Conservation (phyloP, 495 filamentous ascomycete species). For the Daldinia concentrica region DNA sequence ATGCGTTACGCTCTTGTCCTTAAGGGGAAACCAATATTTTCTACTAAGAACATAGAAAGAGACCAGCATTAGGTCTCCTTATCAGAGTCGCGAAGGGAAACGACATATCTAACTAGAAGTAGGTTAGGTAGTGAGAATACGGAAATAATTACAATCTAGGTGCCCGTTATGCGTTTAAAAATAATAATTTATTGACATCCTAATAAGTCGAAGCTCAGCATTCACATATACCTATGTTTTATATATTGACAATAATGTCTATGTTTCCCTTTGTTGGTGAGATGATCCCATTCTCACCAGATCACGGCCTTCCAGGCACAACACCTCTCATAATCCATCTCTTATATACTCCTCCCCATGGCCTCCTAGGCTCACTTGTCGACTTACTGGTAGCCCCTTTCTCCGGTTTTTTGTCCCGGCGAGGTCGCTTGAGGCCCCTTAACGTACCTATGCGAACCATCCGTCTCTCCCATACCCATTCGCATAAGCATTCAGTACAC, state of each 20-base stretch:
- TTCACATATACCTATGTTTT: not conserved
- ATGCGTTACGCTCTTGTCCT: not conserved
- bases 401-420: not conserved
- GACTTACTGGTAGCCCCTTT: not conserved
- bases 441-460: constrained; percentile 18
- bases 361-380: not conserved
- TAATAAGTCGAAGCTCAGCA: no score
- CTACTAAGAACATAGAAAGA: no score
- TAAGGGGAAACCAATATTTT: not conserved
- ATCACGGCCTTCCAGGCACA: constrained; percentile 1
- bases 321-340: constrained; percentile 12
- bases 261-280: not conserved
- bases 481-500: constrained; percentile 22
- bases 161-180: no score
- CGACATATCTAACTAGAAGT: no score
- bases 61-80: no score
- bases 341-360: not conserved
- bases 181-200: no score
- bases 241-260: not conserved
- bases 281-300: not conserved
- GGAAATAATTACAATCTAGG: no score
- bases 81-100: no score
- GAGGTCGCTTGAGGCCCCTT: constrained; percentile 2
- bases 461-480: constrained; percentile 20
- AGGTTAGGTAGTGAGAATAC: no score